phyloP scores from a whole-genome alignment of 768 basidiomycete species.

The Phylloporus scabripes region DNA sequence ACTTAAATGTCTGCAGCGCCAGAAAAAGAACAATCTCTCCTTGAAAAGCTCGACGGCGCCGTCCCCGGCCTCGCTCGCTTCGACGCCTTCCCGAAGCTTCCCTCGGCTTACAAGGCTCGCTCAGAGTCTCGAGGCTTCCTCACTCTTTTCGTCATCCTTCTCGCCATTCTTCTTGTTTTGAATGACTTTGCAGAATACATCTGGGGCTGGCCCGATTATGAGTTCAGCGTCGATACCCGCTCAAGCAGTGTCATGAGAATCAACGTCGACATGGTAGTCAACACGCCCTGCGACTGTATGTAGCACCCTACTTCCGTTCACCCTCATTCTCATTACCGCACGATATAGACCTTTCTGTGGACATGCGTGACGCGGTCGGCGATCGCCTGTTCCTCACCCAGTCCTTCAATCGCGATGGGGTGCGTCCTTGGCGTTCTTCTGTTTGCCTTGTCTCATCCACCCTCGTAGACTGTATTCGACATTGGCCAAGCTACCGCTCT shows the following conservation, averaged over 20 bases:
- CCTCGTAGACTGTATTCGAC: slow-evolving; percentile 65
- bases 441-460: background rate
- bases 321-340: background rate
- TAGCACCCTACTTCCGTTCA: slow-evolving; percentile 10
- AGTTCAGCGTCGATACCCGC: slow-evolving; percentile 79
- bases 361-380: slow-evolving; percentile 89
- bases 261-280: slow-evolving; percentile 89
- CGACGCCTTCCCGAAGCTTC: slow-evolving; percentile 86
- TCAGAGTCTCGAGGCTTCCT: slow-evolving; percentile 78
- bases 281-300: slow-evolving; percentile 91
- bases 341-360: slow-evolving; percentile 70
- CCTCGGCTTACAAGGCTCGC: slow-evolving; percentile 72
- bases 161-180: slow-evolving; percentile 70
- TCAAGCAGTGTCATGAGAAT: slow-evolving; percentile 62
- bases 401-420: slow-evolving; percentile 80
- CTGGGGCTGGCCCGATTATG: slow-evolving; percentile 89
- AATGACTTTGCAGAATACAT: slow-evolving; percentile 90
- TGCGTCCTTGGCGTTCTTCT: slow-evolving; percentile 30
- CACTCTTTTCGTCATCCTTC: slow-evolving; percentile 61
- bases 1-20: slow-evolving; percentile 10
- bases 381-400: slow-evolving; percentile 82
- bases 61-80: slow-evolving; percentile 59
- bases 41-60: slow-evolving; percentile 59
- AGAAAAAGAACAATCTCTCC: slow-evolving; percentile 32
- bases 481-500: slow-evolving; percentile 73